These are phyloP conservation scores for Pyrus communis DNA, from an alignment of 306 rosid genomes.

Conservation along the genomic window DNA sequence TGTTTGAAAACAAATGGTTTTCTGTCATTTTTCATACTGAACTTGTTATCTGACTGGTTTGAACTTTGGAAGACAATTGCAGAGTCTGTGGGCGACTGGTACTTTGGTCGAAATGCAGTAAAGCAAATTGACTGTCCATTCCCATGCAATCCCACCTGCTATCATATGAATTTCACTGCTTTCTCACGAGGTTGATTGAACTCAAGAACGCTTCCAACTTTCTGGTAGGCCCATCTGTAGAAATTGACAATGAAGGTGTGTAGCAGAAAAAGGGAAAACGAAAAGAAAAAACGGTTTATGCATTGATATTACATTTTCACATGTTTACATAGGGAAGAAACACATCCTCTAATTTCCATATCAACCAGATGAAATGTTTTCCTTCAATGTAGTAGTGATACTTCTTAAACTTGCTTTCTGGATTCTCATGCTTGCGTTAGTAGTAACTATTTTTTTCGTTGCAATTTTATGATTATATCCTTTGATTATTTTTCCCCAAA, in stretches of 20 bases:
- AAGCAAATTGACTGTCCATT: slow-evolving; percentile 77
- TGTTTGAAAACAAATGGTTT: background rate
- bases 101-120: slow-evolving; percentile 37
- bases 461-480: too few species aligned
- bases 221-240: background rate
- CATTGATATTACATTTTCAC: too few species aligned
- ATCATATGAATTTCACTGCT: slow-evolving; percentile 50
- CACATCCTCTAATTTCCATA: background rate
- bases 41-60: background rate
- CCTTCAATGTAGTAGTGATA: too few species aligned
- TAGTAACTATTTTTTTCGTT: too few species aligned
- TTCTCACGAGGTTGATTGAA: slow-evolving; percentile 29
- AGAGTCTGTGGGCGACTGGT: slow-evolving; percentile 86
- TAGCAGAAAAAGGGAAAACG: background rate
- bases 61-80: slow-evolving; percentile 60
- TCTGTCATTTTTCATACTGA: background rate
- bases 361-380: too few species aligned
- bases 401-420: too few species aligned
- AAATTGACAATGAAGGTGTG: background rate
- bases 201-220: background rate
- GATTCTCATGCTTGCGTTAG: too few species aligned
- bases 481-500: too few species aligned
- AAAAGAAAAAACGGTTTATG: background rate
- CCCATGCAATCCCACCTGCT: slow-evolving; percentile 91
- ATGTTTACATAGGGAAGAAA: too few species aligned